A percentile compares a stretch with the other conserved stretches of the same genome.
phyloP scores from a whole-genome alignment of 169 alveolate genomes.

The Plasmodium malariae region DNA sequence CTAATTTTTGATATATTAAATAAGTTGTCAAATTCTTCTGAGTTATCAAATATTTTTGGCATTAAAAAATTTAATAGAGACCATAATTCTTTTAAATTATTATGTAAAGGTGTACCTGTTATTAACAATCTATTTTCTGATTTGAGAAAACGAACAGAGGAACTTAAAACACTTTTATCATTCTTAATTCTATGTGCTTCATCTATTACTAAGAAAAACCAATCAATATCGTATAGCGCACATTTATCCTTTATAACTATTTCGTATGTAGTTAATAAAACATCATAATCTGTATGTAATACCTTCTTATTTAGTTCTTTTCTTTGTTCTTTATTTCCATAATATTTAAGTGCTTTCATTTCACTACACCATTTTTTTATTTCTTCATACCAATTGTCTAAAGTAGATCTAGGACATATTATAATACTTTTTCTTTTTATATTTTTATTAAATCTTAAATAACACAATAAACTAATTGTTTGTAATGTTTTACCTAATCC shows the following conservation, averaged over 20 bases:
- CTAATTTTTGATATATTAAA: slow-evolving; percentile 87
- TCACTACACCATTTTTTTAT: slow-evolving; percentile 96
- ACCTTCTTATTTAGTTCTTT: slow-evolving; percentile 78
- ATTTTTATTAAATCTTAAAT: slow-evolving; percentile 90
- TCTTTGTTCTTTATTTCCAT: slow-evolving; percentile 96
- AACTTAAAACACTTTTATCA: slow-evolving; percentile 95
- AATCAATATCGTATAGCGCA: slow-evolving; percentile 91
- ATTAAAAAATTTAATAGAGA: slow-evolving; percentile 97
- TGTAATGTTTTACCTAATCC: slow-evolving; percentile 98
- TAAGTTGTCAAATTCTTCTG: slow-evolving; percentile 97
- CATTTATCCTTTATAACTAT: slow-evolving; percentile 94
- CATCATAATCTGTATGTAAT: slow-evolving; percentile 91
- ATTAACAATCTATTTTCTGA: slow-evolving; percentile 96
- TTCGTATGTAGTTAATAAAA: slow-evolving; percentile 96
- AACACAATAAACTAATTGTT: slow-evolving; percentile 95
- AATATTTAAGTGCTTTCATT: slow-evolving; percentile 94
- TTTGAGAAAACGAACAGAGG: slow-evolving; percentile 89
- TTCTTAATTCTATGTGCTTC: slow-evolving; percentile 99
- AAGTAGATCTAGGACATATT: slow-evolving; percentile 97
- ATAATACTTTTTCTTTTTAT: slow-evolving; percentile 97
- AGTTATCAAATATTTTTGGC: slow-evolving; percentile 96
- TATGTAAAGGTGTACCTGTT: slow-evolving; percentile 99
- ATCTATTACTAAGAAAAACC: slow-evolving; percentile 98
- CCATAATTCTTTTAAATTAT: slow-evolving; percentile 99
- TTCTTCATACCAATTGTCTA: slow-evolving; percentile 98